Base-by-base conservation (phyloP, 495 filamentous ascomycete genomes). In the Chaetomium cochliodes region DNA sequence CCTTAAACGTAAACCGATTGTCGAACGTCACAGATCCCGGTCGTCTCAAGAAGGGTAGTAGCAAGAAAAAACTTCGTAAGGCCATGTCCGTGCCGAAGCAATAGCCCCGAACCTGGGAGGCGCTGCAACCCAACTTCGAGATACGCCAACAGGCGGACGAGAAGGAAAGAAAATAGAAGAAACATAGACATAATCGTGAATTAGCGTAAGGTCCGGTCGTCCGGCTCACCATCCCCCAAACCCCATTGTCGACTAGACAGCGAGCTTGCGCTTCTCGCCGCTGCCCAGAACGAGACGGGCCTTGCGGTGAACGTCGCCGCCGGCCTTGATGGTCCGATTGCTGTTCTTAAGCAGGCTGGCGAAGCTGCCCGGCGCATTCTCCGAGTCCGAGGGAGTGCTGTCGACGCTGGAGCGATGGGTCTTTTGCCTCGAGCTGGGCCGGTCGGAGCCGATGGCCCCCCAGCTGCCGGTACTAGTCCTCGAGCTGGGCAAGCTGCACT, bases 241-340 rank as follows among this genome's bases (percentile, higher is more conserved):
- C 49, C 46, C 64, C 47, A 22, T 7, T 33, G 26, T 23, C 54
- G 60, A 52, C 49, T 67, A 71, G 46, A 63, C 66, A 57, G 59
- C 65, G 20, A 71, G 37, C 82, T 92, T 96, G 73, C 92, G 89
- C 86, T 96, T 96, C 79, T 96, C 92, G 62, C 90, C 91, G 72
- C 87, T 92, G 63, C 87, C 92, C 55, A 96, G 83, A 65, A 97
- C 89, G 74, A 96, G 85, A 83, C 92, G 88, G 56, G 88, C 90
- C 84, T 88, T 93, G 72, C 90, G 89, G 73, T 88, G 84, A 55
- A 87, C 87, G 47, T 84, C 82, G 68, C 74, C 72, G 58, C 81
- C 74, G 12, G 69, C 66, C 74, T 84, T 81, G 65, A 60, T 59
- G 15, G 69, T 75, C 62, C 78, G 83, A 54, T 74, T 72, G 50